Percentiles rank a stretch among this genome's conserved stretches.
These are phyloP conservation scores for Dioscorea dumetorum DNA, from an alignment of 106 monocot species.

Conservation along the genomic window DNA sequence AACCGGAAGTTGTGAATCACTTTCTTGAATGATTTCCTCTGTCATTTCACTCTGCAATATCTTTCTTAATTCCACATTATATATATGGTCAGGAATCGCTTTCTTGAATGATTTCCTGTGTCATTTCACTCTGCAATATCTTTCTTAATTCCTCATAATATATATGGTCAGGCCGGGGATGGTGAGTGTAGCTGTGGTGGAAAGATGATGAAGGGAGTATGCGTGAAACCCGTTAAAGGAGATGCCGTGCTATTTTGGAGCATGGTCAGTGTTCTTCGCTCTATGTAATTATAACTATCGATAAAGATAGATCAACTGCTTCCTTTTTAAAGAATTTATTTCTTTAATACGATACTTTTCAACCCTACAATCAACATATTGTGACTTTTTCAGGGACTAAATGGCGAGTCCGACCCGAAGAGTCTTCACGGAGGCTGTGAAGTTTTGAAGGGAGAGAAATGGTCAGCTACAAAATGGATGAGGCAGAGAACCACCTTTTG, in stretches of 20 bases:
- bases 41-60: not conserved
- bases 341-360: not conserved
- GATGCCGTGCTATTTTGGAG: conserved; percentile 96
- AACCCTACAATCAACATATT: too few relatives aligned
- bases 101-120: too few relatives aligned
- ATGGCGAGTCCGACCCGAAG: conserved; percentile 63
- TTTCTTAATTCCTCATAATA: not conserved
- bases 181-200: conserved; percentile 83
- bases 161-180: conserved; percentile 47
- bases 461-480: conserved; percentile 99
- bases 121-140: not conserved
- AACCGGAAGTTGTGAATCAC: not conserved
- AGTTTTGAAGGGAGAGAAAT: conserved; percentile 84
- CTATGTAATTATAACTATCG: not conserved
- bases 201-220: conserved; percentile 64
- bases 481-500: conserved; percentile 37
- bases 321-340: not conserved
- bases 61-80: not conserved
- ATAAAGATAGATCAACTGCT: not conserved
- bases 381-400: conserved; percentile 40
- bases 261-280: conserved; percentile 45
- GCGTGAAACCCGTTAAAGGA: conserved; percentile 74
- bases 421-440: conserved; percentile 79
- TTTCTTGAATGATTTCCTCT: not conserved
- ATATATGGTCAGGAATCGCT: conserved; percentile 30